Percentiles rank a stretch among this genome's conserved stretches.
Evolutionary conservation across 306 rosid species (phyloP).

Genomic region (Cicer yamashitae): DNA sequence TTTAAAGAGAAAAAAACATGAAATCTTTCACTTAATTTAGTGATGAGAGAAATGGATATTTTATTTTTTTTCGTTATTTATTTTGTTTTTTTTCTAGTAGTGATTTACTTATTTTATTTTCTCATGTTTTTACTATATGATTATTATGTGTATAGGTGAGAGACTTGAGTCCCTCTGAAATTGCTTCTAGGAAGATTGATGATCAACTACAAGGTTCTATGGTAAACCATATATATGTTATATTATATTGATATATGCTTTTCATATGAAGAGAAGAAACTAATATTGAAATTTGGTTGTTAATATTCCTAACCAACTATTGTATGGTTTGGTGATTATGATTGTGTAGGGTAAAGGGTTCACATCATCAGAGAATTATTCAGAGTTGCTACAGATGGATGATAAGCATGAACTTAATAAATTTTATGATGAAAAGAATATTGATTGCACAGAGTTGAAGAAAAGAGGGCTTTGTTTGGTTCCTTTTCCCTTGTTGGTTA

Average conservation of each 20-base stretch:
- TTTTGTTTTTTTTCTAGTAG: too few relatives aligned
- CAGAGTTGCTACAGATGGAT: slow-evolving; percentile 52
- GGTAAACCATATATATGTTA: slow-evolving; percentile 55
- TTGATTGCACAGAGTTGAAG: slow-evolving; percentile 63
- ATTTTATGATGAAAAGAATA: slow-evolving; percentile 43
- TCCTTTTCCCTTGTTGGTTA: slow-evolving; percentile 75
- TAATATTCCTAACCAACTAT: slow-evolving; percentile 34
- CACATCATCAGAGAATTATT: slow-evolving; percentile 53
- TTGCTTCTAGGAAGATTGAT: slow-evolving; percentile 56
- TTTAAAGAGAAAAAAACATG: too few relatives aligned
- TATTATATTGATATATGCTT: not conserved
- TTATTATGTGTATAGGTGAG: slow-evolving; percentile 55
- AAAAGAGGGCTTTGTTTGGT: slow-evolving; percentile 79
- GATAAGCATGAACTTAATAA: slow-evolving; percentile 41
- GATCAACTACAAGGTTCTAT: slow-evolving; percentile 55
- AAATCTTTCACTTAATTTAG: too few relatives aligned
- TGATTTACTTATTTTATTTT: not conserved
- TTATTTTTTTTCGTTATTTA: too few relatives aligned
- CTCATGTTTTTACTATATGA: not conserved
- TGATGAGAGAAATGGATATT: too few relatives aligned
- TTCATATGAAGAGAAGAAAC: slow-evolving; percentile 29
- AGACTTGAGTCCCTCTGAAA: slow-evolving; percentile 54
- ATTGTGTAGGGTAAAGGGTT: slow-evolving; percentile 57
- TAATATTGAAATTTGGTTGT: slow-evolving; percentile 20
- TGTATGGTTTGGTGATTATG: slow-evolving; percentile 37